A percentile compares a stretch with the other conserved stretches of the same genome.
Conservation (phyloP, 2,329 filamentous ascomycete species). For the Aureobasidium subglaciale region DNA sequence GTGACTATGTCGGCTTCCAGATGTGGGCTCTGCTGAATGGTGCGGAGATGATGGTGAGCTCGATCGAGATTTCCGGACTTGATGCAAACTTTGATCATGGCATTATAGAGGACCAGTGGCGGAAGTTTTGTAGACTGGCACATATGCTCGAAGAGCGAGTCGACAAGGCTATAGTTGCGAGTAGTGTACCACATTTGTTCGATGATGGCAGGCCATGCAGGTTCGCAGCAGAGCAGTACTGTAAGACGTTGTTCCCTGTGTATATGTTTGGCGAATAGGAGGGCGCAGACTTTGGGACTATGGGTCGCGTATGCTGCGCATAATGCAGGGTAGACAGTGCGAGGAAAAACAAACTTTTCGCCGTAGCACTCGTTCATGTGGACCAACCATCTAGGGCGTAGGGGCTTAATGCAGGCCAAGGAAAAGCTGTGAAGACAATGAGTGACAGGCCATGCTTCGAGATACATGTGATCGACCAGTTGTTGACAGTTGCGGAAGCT, state of each 20-base stretch:
- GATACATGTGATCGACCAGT: not conserved
- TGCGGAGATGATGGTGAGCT: not conserved
- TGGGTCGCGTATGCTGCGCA: not conserved
- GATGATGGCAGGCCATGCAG: slow-evolving; percentile 8
- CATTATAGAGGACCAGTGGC: slow-evolving; percentile 4
- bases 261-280: slow-evolving; percentile 1
- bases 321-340: not conserved
- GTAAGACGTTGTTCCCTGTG: not conserved
- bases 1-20: slow-evolving; percentile 1
- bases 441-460: not conserved
- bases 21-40: not conserved
- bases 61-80: not conserved
- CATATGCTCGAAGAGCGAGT: not conserved
- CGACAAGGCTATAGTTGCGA: not conserved
- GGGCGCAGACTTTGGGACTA: not conserved
- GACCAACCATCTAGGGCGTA: not conserved
- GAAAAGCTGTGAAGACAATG: not conserved
- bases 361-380: not conserved
- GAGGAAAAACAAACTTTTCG: not conserved
- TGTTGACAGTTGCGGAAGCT: not conserved
- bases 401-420: not conserved
- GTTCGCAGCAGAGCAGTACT: not conserved
- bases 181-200: not conserved
- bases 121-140: not conserved
- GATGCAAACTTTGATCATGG: slow-evolving; percentile 9